Base-by-base conservation (phyloP, 2,329 filamentous ascomycete species). In the Claviceps purpurea region DNA sequence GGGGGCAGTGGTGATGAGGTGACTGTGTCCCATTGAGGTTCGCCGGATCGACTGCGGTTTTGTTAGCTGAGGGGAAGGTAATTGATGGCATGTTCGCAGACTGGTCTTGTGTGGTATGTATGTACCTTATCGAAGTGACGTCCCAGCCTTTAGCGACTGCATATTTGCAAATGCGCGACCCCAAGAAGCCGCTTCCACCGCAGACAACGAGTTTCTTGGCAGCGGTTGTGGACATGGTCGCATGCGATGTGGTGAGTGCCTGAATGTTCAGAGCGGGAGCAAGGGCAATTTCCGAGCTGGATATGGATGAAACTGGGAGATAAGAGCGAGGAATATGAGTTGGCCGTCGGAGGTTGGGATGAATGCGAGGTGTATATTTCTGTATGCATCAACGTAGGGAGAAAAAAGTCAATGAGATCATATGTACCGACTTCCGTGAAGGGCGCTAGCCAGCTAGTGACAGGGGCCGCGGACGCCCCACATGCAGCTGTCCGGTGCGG, bases 171-270 rank as follows among this genome's bases (percentile, higher is more conserved):
- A 98, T 95, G 52, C 91, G 79, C 24, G 76, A 78, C 69, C 89
- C 89, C 26, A 98, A 71, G 65, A 97, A 98, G 38, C 93, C 91
- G 68, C 88, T 96, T 54, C 91, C 91, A 59, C 93, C 93, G 59
- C 87, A 94, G 51, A 98, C 89, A 43, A 97, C 82, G 44, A 98
- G 75, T 69, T 82, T 85, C 71, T 89, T 95, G 13, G 30, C 18
- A 34, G 50, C 45, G 57, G 77, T 75, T 57, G 77, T 73, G 50
- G 76, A 70, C 68, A 81, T 79, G 68, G 65, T 34, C 18, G 51
- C n/a, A 22, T 14, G 20, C 14, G 34, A 26, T 7, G 37, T 18
- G n/a, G 41, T 18, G 44, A 30, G 45, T 22, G 14, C 13, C 18
- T 47, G 7, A 11, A 18, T 13, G 42, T 47, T 39, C 18, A 5